Base-by-base conservation (phyloP, 371 early-diverging fungal species). In the Mucor lusitanicus region DNA sequence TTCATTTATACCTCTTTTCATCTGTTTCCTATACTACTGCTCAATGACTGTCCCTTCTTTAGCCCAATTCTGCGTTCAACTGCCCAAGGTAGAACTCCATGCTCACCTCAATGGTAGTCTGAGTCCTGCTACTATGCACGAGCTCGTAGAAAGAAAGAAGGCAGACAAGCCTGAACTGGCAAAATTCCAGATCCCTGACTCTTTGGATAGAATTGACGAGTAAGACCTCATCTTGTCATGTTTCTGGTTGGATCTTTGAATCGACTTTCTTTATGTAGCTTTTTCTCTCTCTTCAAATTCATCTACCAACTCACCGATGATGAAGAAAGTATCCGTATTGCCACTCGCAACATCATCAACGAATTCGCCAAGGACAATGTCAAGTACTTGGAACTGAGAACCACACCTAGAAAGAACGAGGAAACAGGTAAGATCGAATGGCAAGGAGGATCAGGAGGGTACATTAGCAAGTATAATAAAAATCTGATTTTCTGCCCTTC, bases 51-150 rank as follows among this genome's bases (percentile, higher is more conserved):
- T 3, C 2, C 11, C 12, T 13, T 42, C 28, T 25, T 21, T 66
- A 23, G 23, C 46, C 9, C 54, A 77, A 12, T 85, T 82, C 61
- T 83, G 82, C 55, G 58, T 61, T 9, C 50, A 67, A 42, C 72
- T 88, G n/a, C 86, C 85, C 13, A 88, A 88, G 61, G 61, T 86
- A 25, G 89, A 89, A 55, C 81, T 87, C 5, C 89, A 89, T 74
- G 89, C 89, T 39, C 89, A 89, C 67, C 68, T 87, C 8, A 89
- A 89, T 67, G 89, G 89, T 30, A 82, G 82, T 21, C 62, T 87
- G 28, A 83, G 83, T 57, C 75, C 78, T 27, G 73, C 68, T 21
- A 82, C 84, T 3, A 74, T 89, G 77, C 67, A 66, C 25, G 61
- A 74, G 13, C 63, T 89, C 48, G 74, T 77, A 1, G 77, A 78